Conservation (phyloP, 2,329 filamentous ascomycete species). For the Cordyceps tenuipes region DNA sequence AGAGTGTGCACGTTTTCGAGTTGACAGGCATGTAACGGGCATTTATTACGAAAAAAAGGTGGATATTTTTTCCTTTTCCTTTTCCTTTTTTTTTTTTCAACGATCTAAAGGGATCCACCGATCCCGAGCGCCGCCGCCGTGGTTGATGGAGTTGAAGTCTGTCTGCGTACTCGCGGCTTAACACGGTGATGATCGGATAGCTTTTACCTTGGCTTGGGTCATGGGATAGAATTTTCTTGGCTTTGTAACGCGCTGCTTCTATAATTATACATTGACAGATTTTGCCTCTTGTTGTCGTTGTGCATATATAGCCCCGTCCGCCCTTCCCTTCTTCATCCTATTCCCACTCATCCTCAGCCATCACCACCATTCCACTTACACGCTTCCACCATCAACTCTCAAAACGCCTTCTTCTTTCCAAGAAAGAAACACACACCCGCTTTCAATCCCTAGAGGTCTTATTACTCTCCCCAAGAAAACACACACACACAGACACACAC, state of each 20-base stretch:
- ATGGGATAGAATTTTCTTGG: background rate
- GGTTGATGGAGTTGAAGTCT: background rate
- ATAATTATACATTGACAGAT: background rate
- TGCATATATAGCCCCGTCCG: conserved; percentile 9
- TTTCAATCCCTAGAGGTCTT: too few relatives aligned
- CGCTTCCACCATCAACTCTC: background rate
- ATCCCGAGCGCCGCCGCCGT: background rate
- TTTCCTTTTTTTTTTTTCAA: background rate
- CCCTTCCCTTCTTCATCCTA: background rate
- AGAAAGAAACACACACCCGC: too few relatives aligned
- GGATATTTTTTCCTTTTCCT: background rate
- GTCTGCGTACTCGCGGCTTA: conserved; percentile 7
- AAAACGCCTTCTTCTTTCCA: too few relatives aligned
- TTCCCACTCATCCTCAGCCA: conserved; percentile 1
- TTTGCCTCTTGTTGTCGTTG: background rate
- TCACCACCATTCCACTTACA: conserved; percentile 5
- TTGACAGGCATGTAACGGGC: background rate
- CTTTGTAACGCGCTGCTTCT: background rate
- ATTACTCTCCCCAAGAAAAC: too few relatives aligned
- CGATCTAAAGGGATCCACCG: background rate
- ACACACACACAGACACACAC: background rate
- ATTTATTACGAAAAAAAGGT: background rate
- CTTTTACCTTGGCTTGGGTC: background rate
- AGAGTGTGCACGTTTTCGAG: background rate
- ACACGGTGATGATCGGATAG: conserved; percentile 9